Evolutionary conservation across 2,329 filamentous ascomycete genomes (phyloP), one percentile per base, ranked within the genome.

Genomic region (Ophiostoma sp.): DNA sequence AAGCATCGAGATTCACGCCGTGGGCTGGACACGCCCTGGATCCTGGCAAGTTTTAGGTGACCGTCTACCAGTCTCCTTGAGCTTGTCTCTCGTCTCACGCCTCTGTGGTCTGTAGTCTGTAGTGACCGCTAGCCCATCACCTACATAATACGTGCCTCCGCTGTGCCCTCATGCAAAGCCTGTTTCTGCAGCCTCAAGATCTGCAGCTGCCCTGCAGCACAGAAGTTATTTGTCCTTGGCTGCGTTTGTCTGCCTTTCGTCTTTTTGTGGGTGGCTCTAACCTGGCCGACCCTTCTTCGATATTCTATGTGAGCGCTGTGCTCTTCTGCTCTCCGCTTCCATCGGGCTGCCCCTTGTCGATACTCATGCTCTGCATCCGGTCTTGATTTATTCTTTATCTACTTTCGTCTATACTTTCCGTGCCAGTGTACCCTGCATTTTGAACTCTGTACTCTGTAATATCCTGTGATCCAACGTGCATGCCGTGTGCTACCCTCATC

Each of bases 401-500:
- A 31, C 23, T 17, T 27, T 60, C 27, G 20, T 60, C 8, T 57
- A 20, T 57, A 23, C 48, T 57, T 23, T 27, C 52, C 10, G 10
- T 27, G 52, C n/a, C 13, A n/a, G 13, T 57, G n/a, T n/a, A 3
- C 52, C 1, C 20, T 54, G 20, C 3, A 31, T 3, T 31, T 31
- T 31, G 27, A 1, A 31, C n/a, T 35, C 15, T 39, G 35, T 39
- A 39, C 8, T 39, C 15, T 17, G 17, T 35, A 64, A 33, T 64
- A 35, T 64, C 20, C 6, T 20, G 62, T 27, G 33, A 27, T 39
- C 57, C 62, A 39, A 23, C 62, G 20, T 39, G 62, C 35, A 39
- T 65, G 62, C 62, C 35, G 35, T 65, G 62, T 41, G 62, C 33
- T 65, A 65, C 62, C 33, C 60, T 36, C 62, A 39, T 39, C 33